Conservation (phyloP, 192 early-diverging fungal genomes). For the Backusella mclennaniae region DNA sequence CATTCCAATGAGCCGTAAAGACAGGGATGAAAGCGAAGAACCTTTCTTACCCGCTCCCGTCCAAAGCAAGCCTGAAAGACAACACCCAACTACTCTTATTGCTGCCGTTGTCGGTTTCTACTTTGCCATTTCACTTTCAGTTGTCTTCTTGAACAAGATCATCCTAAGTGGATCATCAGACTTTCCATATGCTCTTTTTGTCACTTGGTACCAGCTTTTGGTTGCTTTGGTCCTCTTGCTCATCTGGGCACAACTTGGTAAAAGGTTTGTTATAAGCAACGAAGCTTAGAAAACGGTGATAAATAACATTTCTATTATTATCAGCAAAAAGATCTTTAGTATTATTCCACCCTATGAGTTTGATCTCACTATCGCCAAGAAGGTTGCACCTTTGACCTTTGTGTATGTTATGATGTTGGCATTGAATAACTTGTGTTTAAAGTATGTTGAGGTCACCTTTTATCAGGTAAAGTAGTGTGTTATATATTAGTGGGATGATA, state of each 20-base stretch:
- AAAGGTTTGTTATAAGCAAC: slow-evolving; percentile 36
- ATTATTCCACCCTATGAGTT: slow-evolving; percentile 68
- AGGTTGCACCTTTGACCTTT: slow-evolving; percentile 57
- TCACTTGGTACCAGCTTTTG: slow-evolving; percentile 64
- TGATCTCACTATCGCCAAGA: slow-evolving; percentile 46
- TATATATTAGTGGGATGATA: neutral
- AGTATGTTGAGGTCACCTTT: slow-evolving; percentile 67
- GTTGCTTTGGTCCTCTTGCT: slow-evolving; percentile 56
- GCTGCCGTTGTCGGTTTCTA: slow-evolving; percentile 58
- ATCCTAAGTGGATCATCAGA: slow-evolving; percentile 55
- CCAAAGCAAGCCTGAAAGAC: slow-evolving; percentile 15
- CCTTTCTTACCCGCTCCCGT: slow-evolving; percentile 44
- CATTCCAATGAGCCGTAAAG: slow-evolving; percentile 31
- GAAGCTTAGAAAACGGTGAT: neutral
- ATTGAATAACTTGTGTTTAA: slow-evolving; percentile 63
- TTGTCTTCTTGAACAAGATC: slow-evolving; percentile 69
- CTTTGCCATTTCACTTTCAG: slow-evolving; percentile 58
- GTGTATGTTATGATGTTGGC: slow-evolving; percentile 68
- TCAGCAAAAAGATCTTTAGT: slow-evolving; percentile 46
- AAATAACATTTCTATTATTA: no score
- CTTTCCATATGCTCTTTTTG: slow-evolving; percentile 68
- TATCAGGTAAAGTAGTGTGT: slow-evolving; percentile 46
- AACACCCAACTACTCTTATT: slow-evolving; percentile 42
- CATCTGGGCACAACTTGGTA: slow-evolving; percentile 52
- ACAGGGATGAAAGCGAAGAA: slow-evolving; percentile 36